Evolutionary conservation across 306 rosid species (phyloP).

Genomic region (Quercus engelmannii): DNA sequence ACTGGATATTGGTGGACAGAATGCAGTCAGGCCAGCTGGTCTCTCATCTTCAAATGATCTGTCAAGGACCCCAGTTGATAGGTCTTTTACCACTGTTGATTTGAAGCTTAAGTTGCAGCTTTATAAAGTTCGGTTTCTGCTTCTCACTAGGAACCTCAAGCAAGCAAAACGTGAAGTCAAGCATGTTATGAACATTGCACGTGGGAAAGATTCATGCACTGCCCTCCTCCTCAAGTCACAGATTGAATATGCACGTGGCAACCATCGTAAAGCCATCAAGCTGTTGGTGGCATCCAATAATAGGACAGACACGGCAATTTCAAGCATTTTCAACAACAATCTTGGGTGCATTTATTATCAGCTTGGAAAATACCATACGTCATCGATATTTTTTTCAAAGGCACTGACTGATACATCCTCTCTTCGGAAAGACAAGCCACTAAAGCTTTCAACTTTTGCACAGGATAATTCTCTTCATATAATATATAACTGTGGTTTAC

Average conservation of each 20-base stretch:
- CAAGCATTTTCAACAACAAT: slow-evolving; percentile 84
- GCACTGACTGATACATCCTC: slow-evolving; percentile 74
- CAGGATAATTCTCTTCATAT: slow-evolving; percentile 84
- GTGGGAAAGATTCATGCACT: slow-evolving; percentile 81
- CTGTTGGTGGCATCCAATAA: slow-evolving; percentile 83
- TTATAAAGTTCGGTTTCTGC: slow-evolving; percentile 85
- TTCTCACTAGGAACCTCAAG: slow-evolving; percentile 85
- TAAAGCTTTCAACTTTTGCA: slow-evolving; percentile 64
- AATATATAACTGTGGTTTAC: slow-evolving; percentile 84
- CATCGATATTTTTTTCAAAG: slow-evolving; percentile 82
- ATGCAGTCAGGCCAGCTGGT: slow-evolving; percentile 55
- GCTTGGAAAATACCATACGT: slow-evolving; percentile 89
- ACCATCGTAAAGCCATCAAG: slow-evolving; percentile 95
- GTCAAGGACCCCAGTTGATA: slow-evolving; percentile 62
- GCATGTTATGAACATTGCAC: slow-evolving; percentile 91
- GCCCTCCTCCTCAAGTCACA: slow-evolving; percentile 96
- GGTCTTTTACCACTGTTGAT: slow-evolving; percentile 62
- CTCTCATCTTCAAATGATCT: slow-evolving; percentile 56
- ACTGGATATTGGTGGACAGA: slow-evolving; percentile 67
- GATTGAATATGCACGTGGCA: slow-evolving; percentile 95
- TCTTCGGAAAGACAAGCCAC: slow-evolving; percentile 73
- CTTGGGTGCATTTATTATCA: slow-evolving; percentile 94
- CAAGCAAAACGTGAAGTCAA: slow-evolving; percentile 96
- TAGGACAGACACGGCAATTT: slow-evolving; percentile 65
- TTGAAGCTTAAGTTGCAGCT: slow-evolving; percentile 93